These are phyloP conservation scores for Neoboletus brunneissimus DNA, from an alignment of 768 basidiomycete species.

Conservation along the genomic window DNA sequence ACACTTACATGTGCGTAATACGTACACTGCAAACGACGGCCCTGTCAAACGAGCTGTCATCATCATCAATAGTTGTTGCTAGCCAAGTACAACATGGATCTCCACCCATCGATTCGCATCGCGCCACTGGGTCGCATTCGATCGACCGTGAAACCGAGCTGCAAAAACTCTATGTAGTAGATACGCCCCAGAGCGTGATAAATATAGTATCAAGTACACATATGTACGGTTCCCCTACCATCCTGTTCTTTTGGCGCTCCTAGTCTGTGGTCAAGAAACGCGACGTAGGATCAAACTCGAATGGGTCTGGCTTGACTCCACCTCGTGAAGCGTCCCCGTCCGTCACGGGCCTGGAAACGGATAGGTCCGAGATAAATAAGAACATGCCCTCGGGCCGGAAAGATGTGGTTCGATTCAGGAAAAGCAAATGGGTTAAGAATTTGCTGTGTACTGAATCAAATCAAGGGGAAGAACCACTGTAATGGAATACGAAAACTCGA, in stretches of 20 bases:
- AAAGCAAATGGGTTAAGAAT: conserved; percentile 13
- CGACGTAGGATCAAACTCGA: neutral
- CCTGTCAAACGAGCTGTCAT: neutral
- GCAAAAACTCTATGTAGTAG: conserved; percentile 15
- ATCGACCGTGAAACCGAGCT: neutral
- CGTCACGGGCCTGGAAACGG: conserved; percentile 10
- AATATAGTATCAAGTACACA: conserved; percentile 25
- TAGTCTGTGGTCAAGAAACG: conserved; percentile 5
- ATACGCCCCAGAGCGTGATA: conserved; percentile 10
- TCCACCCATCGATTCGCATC: conserved; percentile 11
- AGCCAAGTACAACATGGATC: neutral
- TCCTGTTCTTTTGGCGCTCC: conserved; percentile 7
- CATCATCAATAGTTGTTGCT: neutral
- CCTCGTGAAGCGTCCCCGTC: conserved; percentile 1
- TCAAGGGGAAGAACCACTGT: conserved; percentile 12
- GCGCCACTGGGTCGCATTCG: neutral
- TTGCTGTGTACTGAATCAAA: conserved; percentile 18
- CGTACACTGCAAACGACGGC: neutral
- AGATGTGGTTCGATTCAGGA: conserved; percentile 18
- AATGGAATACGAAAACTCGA: conserved; percentile 21
- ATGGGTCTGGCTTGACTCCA: neutral
- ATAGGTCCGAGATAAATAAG: conserved; percentile 29
- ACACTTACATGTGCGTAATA: neutral
- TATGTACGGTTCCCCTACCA: conserved; percentile 12
- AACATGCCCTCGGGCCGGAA: conserved; percentile 12